A percentile compares a stretch with the other conserved stretches of the same genome.
These are phyloP conservation scores for Vanrija sp. DNA, from an alignment of 1,284 basidiomycete genomes.

Conservation along the genomic window DNA sequence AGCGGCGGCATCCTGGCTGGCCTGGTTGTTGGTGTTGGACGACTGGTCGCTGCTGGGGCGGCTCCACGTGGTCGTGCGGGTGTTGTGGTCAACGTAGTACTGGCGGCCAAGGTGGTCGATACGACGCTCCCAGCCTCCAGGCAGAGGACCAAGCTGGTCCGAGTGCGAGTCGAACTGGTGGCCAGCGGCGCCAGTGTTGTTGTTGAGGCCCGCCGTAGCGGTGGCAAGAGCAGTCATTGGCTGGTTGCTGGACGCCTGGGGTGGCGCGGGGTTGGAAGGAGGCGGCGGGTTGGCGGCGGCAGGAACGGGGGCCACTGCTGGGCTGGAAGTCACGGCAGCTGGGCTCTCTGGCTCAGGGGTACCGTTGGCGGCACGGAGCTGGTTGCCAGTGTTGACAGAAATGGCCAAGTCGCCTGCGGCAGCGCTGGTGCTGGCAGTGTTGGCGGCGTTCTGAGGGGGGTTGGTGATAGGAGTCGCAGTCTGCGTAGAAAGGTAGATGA, in stretches of 20 bases:
- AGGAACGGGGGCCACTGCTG: constrained; percentile 36
- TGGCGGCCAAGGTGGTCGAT: constrained; percentile 79
- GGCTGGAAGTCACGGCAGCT: constrained; percentile 25
- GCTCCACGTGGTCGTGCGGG: constrained; percentile 91
- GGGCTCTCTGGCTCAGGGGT: constrained; percentile 19
- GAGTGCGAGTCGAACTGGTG: constrained; percentile 81
- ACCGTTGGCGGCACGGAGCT: constrained; percentile 21
- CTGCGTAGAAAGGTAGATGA: constrained; percentile 79
- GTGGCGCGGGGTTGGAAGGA: neutral
- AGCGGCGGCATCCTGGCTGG: constrained; percentile 59
- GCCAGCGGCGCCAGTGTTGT: constrained; percentile 35
- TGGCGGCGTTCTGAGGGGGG: constrained; percentile 55
- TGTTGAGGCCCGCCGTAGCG: constrained; percentile 40
- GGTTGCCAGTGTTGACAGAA: constrained; percentile 41
- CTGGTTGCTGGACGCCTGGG: constrained; percentile 3
- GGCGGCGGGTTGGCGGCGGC: neutral
- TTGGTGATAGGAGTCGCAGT: constrained; percentile 68
- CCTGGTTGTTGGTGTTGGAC: constrained; percentile 50
- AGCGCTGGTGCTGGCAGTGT: constrained; percentile 33
- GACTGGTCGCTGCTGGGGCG: constrained; percentile 54
- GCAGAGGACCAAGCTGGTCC: constrained; percentile 71
- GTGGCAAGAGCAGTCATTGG: constrained; percentile 49
- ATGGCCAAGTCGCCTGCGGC: constrained; percentile 24
- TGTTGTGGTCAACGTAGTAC: constrained; percentile 93
- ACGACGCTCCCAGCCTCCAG: constrained; percentile 88